Evolutionary conservation across 108 stramenopile species (phyloP), one percentile per base, ranked within the genome.

Genomic region (Fistulifera solaris): DNA sequence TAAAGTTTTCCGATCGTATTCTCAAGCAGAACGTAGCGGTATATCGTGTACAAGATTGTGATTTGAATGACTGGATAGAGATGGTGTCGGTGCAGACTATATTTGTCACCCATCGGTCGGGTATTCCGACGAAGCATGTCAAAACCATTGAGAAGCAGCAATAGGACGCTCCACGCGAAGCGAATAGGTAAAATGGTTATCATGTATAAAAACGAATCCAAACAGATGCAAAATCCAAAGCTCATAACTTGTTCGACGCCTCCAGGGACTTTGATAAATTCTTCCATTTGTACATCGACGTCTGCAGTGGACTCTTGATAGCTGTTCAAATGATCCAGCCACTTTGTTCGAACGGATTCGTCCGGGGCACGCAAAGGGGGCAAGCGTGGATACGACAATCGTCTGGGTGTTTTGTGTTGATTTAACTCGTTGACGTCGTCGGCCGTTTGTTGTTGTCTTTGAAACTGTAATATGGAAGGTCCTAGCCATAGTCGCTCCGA

Each of bases 131-230:
- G 11, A 45, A 24, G 5, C 39, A 62, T 38, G 31, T 35, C 31
- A 38, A 74, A 47, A 12, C 49, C 54, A 15, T 57, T 50, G 18
- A 62, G 27, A 52, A 70, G 44, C 24, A 48, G 31, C 52, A 85
- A 63, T 15, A 80, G 38, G 14, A 55, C 48, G 40, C 83, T 83
- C 80, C 73, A 85, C 41, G 78, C 52, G 39, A 85, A 83, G 39
- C 85, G 83, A 42, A 98, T 48, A 24, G 96, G 96, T 39, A 96
- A 68, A 59, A 94, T 82, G 8, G 95, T 92, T 45, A 94, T 61
- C 4, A 85, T 72, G 75, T 97, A 94, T 16, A 98, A 63, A 56
- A 98, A 97, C 24, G 89, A 84, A 77, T 98, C 98, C 14, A 91
- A 59, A 56, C 89, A 94, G 25, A 97, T 78, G 48, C 82, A 72